These are phyloP conservation scores for Tetrahymena thermophila DNA, from an alignment of 73 alveolate genomes.

Conservation along the genomic window DNA sequence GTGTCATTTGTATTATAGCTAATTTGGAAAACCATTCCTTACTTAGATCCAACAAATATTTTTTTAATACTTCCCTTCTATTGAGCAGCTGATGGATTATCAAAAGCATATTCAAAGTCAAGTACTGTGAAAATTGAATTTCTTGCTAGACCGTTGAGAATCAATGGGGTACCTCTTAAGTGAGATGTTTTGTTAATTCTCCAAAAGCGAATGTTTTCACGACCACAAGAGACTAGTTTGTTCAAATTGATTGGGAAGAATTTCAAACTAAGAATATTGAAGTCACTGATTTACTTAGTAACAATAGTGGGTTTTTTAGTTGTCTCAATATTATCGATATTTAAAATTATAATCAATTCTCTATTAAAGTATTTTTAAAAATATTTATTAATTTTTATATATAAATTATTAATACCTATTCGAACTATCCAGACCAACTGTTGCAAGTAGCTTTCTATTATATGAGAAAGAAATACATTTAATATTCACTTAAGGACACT, in stretches of 20 bases:
- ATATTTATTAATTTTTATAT: not conserved
- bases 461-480: constrained; percentile 55
- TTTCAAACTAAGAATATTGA: constrained; percentile 65
- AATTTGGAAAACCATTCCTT: constrained; percentile 60
- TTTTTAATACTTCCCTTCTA: constrained; percentile 54
- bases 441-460: constrained; percentile 56
- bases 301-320: constrained; percentile 69
- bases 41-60: constrained; percentile 61
- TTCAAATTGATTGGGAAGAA: constrained; percentile 84
- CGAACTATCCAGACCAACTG: constrained; percentile 55
- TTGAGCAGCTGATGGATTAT: constrained; percentile 48
- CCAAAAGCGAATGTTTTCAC: constrained; percentile 94
- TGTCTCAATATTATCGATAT: constrained; percentile 61
- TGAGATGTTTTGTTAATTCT: constrained; percentile 86
- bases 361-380: constrained; percentile 7
- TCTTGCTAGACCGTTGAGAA: constrained; percentile 89
- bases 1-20: constrained; percentile 59
- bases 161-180: constrained; percentile 86
- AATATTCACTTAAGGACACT: constrained; percentile 52
- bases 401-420: not conserved
- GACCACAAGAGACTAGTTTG: constrained; percentile 82
- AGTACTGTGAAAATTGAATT: constrained; percentile 78
- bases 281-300: constrained; percentile 73
- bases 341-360: constrained; percentile 81
- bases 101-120: constrained; percentile 83